Evolutionary conservation across 208 protist species (phyloP).

Genomic region (Vickermania spadyakhi): DNA sequence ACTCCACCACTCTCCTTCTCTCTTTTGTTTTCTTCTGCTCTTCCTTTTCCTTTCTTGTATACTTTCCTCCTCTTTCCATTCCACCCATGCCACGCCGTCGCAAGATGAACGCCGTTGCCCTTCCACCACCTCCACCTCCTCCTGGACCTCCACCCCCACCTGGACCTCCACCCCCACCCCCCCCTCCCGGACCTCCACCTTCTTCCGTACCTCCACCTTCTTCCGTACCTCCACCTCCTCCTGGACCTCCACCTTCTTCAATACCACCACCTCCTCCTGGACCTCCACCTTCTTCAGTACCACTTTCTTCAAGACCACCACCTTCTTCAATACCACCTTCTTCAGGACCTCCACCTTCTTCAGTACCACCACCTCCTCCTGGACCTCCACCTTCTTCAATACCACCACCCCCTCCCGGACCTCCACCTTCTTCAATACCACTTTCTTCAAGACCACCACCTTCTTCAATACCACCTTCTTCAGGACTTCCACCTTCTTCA

Average conservation of each 20-base stretch:
- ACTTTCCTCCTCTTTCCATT: no score
- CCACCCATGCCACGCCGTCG: no score
- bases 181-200: neutral
- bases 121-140: neutral
- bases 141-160: slow-evolving; percentile 3
- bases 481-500: no score
- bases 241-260: neutral
- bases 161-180: neutral
- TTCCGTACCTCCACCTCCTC: neutral
- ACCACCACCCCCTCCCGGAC: neutral
- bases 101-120: no score
- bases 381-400: neutral
- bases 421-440: neutral
- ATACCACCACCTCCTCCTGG: neutral
- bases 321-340: neutral
- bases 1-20: no score
- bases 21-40: slow-evolving; percentile 9
- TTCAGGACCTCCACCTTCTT: no score
- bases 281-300: neutral
- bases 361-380: slow-evolving; percentile 3
- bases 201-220: neutral
- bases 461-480: no score
- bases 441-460: no score
- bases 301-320: neutral
- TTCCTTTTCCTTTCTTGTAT: no score